phyloP scores from a whole-genome alignment of 352 stramenopile genomes.

The Globisporangium radiosum region DNA sequence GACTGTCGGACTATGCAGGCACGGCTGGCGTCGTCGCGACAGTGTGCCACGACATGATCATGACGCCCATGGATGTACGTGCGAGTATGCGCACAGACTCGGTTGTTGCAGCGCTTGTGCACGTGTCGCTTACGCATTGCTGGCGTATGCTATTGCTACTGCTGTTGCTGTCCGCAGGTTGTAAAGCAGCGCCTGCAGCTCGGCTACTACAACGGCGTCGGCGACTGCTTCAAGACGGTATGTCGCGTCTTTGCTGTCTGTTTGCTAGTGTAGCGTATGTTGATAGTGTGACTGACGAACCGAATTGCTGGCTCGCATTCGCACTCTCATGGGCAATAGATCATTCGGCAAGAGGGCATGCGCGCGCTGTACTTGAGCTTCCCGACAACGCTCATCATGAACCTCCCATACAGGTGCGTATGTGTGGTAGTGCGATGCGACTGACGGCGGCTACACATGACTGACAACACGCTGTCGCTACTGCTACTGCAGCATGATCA shows the following conservation, averaged over 20 bases:
- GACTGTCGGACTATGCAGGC: slow-evolving; percentile 21
- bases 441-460: too few relatives aligned
- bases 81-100: not conserved
- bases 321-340: slow-evolving; percentile 20
- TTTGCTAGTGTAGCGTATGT: slow-evolving; percentile 1
- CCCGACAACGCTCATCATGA: slow-evolving; percentile 97
- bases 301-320: too few relatives aligned
- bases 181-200: slow-evolving; percentile 99
- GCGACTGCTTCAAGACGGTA: slow-evolving; percentile 85
- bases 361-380: slow-evolving; percentile 92
- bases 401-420: slow-evolving; percentile 93
- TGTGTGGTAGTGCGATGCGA: not conserved
- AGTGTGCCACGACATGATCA: slow-evolving; percentile 96
- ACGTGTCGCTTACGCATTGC: slow-evolving; percentile 1
- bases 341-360: slow-evolving; percentile 70
- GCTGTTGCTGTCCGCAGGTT: slow-evolving; percentile 47
- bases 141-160: slow-evolving; percentile 1
- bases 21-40: slow-evolving; percentile 91
- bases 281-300: not conserved
- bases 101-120: not conserved
- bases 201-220: slow-evolving; percentile 94
- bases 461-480: too few relatives aligned
- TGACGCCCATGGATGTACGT: slow-evolving; percentile 96
- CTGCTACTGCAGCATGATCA: slow-evolving; percentile 84
- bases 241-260: not conserved